Evolutionary conservation across 2,329 filamentous ascomycete genomes (phyloP).

Genomic region (Diaporthe capsici): DNA sequence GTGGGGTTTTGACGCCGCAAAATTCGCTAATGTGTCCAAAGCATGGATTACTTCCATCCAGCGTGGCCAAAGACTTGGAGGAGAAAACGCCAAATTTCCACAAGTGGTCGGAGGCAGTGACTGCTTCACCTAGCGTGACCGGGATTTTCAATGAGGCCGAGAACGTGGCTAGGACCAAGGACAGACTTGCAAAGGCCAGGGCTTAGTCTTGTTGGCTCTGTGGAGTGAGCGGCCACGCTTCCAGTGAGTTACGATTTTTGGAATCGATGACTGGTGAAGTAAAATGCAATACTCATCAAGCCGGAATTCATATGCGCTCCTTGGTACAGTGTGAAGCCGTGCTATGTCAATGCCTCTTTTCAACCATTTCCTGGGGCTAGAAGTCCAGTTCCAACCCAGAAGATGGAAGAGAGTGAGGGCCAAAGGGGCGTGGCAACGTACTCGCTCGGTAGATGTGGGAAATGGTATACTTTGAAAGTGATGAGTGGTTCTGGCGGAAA

Average conservation of each 20-base stretch:
- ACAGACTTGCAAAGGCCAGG: constrained; percentile 51
- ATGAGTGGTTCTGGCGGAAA: too few species aligned
- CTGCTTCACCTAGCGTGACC: constrained; percentile 75
- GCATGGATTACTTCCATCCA: constrained; percentile 66
- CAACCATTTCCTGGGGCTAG: too few species aligned
- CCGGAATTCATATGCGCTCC: background rate
- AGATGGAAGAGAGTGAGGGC: too few species aligned
- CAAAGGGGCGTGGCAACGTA: too few species aligned
- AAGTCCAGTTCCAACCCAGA: too few species aligned
- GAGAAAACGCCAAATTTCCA: constrained; percentile 75
- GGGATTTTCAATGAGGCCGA: constrained; percentile 71
- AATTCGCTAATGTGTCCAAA: constrained; percentile 50
- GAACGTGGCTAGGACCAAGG: constrained; percentile 58
- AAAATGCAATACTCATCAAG: background rate
- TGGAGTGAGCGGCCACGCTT: accelerated
- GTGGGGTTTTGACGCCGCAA: accelerated
- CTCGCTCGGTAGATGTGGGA: background rate
- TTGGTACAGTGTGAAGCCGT: background rate
- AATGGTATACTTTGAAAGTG: background rate
- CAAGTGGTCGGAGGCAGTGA: constrained; percentile 75
- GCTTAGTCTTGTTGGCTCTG: constrained; percentile 1
- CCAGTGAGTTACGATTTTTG: too few species aligned
- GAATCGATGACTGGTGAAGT: background rate
- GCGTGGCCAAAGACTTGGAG: constrained; percentile 61
- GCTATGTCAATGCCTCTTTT: too few species aligned